Evolutionary conservation across 2,329 filamentous ascomycete species (phyloP), one percentile per base, ranked within the genome.

Genomic region (Alternaria rosae): DNA sequence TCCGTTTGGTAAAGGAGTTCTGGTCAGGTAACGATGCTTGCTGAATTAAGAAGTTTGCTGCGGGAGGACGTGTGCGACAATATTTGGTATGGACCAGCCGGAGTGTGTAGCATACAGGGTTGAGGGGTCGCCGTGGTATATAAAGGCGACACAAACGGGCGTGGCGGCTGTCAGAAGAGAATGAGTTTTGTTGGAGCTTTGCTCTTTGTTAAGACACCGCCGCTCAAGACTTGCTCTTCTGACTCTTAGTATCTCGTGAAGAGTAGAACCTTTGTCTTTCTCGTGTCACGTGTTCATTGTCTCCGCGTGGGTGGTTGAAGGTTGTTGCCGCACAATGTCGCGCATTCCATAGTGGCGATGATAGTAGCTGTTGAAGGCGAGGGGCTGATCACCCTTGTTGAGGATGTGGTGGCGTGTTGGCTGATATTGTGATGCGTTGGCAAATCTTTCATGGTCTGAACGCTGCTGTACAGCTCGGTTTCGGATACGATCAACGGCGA

Each of bases 91-190:
- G 52, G 23, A 54, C 20, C 32, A 23, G 47, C 57, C 52, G 28
- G 60, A 64, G 41, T 41, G 45, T 70, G 59, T 54, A 66, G 48
- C 44, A 38, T 38, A 61, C 57, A 67, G 44, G 67, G 65, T 52
- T 56, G 54, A 53, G 59, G 21, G 54, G 30, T 21, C 51, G 53
- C 56, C 65, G 58, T 35, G 47, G 62, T 70, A 71, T 76, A 75
- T 74, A 69, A 68, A 69, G 50, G 21, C 51, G 45, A 56, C 54
- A 71, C 69, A 74, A 76, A 73, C 68, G 61, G 50, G 70, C 62
- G 72, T 74, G 70, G 69, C 58, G 42, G 59, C 54, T 63, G 50
- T 52, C 41, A 47, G 57, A 54, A 38, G 51, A 70, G 48, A 56
- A 65, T 65, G 57, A 50, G 51, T 59, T 67, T 76, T 72, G 70